Conservation (phyloP, 2,329 filamentous ascomycete species). For the Apiospora malaysiana region DNA sequence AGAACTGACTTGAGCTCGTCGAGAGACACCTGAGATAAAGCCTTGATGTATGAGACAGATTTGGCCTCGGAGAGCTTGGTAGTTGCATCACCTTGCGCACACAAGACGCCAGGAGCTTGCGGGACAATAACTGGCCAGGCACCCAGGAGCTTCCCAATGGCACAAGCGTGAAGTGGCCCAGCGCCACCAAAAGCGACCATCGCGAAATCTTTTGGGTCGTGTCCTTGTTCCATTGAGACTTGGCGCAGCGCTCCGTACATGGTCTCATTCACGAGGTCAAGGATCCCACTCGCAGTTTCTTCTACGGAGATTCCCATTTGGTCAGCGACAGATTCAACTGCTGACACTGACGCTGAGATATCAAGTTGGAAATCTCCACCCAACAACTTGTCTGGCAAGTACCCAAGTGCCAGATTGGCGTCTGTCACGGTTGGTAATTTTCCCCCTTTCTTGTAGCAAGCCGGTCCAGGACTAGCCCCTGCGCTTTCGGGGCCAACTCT, state of each 20-base stretch:
- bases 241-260: constrained; percentile 57
- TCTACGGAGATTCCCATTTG: constrained; percentile 50
- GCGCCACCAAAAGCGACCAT: constrained; percentile 57
- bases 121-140: constrained; percentile 60
- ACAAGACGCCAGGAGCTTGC: constrained; percentile 54
- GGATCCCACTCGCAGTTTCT: constrained; percentile 53
- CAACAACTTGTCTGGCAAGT: constrained; percentile 51
- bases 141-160: constrained; percentile 53
- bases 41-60: constrained; percentile 51
- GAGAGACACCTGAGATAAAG: constrained; percentile 43
- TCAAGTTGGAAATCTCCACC: constrained; percentile 53
- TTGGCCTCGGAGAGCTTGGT: constrained; percentile 55
- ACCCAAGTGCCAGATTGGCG: constrained; percentile 54
- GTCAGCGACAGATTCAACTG: constrained; percentile 49
- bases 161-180: constrained; percentile 57
- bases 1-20: constrained; percentile 42
- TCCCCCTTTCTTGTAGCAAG: constrained; percentile 55
- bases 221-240: constrained; percentile 58
- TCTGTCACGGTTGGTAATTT: constrained; percentile 53
- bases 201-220: constrained; percentile 56
- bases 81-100: constrained; percentile 55
- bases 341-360: constrained; percentile 46
- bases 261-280: constrained; percentile 55
- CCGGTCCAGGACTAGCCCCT: constrained; percentile 53
- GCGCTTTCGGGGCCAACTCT: constrained; percentile 58